Evolutionary conservation across 2,329 filamentous ascomycete genomes (phyloP).

Genomic region (Claviceps quebecensis): DNA sequence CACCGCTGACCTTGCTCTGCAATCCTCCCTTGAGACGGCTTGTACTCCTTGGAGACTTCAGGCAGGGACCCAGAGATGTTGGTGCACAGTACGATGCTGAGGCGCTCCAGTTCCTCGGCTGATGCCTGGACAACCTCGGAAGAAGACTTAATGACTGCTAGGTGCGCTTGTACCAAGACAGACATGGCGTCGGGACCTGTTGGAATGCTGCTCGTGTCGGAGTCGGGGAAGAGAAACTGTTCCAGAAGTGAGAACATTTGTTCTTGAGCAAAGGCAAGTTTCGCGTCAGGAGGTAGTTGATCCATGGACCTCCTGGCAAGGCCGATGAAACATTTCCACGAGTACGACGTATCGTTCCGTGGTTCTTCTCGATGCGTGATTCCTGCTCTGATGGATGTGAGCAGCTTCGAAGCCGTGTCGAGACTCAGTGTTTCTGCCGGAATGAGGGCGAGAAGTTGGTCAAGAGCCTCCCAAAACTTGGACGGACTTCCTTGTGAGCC

Average conservation of each 20-base stretch:
- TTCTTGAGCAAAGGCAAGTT: conserved; percentile 30
- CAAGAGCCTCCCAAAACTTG: conserved; percentile 60
- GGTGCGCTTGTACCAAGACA: conserved; percentile 33
- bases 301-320: conserved; percentile 40
- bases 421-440: conserved; percentile 28
- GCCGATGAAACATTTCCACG: conserved; percentile 65
- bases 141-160: conserved; percentile 26
- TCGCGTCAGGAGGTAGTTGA: conserved; percentile 31
- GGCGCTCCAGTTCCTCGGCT: conserved; percentile 43
- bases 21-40: conserved; percentile 55
- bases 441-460: conserved; percentile 47
- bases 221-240: conserved; percentile 35
- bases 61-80: conserved; percentile 63
- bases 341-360: conserved; percentile 48
- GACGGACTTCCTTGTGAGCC: conserved; percentile 68
- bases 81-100: conserved; percentile 48
- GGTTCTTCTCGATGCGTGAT: conserved; percentile 64
- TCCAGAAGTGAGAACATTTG: conserved; percentile 40
- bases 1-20: conserved; percentile 54
- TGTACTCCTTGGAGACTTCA: conserved; percentile 66
- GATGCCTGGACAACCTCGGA: conserved; percentile 34
- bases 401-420: conserved; percentile 44
- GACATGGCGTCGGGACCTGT: conserved; percentile 20
- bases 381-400: conserved; percentile 56
- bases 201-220: conserved; percentile 22